Conservation (phyloP, 2,329 filamentous ascomycete genomes). For the Talaromyces sp. region DNA sequence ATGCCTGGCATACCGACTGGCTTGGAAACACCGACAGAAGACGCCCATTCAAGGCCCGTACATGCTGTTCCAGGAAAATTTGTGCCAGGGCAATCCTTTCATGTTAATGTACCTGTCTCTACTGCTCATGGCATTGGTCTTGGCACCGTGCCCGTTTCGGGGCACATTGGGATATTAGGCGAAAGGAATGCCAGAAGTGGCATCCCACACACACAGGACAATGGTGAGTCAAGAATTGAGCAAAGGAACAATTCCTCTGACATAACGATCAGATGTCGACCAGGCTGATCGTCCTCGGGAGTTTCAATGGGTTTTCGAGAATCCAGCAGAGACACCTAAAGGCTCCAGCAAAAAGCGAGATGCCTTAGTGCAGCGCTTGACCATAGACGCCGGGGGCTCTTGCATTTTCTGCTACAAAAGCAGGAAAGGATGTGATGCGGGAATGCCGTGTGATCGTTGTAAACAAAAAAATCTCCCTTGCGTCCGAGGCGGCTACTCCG, state of each 20-base stretch:
- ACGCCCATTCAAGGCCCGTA: not conserved
- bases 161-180: not conserved
- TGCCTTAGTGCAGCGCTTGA: not conserved
- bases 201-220: not conserved
- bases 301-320: not conserved
- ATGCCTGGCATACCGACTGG: not conserved
- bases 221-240: not conserved
- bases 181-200: not conserved
- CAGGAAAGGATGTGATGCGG: slow-evolving; percentile 27
- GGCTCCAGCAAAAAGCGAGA: slow-evolving; percentile 13
- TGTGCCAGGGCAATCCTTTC: not conserved
- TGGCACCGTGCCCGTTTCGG: not conserved
- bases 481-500: slow-evolving; percentile 20
- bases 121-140: not conserved
- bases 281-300: not conserved
- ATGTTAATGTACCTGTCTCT: too few relatives aligned
- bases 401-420: slow-evolving; percentile 29
- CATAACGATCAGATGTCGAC: not conserved
- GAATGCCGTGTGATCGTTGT: slow-evolving; percentile 24
- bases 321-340: slow-evolving; percentile 11
- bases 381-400: slow-evolving; percentile 27
- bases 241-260: not conserved
- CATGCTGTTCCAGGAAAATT: not conserved
- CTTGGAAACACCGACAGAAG: not conserved
- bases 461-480: slow-evolving; percentile 20